These are phyloP conservation scores for Botryotinia narcissicola DNA, from an alignment of 2,329 filamentous ascomycete genomes.

Conservation along the genomic window DNA sequence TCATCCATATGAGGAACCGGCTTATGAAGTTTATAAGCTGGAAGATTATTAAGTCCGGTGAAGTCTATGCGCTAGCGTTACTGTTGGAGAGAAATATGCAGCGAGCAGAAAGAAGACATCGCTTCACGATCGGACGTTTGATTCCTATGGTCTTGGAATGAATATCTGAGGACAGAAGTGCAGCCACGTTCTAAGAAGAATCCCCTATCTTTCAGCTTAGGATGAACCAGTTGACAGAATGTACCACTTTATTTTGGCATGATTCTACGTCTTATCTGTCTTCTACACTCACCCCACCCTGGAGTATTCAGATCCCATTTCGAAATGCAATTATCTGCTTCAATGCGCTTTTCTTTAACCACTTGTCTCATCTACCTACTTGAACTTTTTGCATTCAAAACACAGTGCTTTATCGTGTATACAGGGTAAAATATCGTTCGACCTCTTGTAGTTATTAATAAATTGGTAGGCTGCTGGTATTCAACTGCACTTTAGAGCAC, in stretches of 20 bases:
- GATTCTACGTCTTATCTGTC: not conserved
- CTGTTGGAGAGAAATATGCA: not conserved
- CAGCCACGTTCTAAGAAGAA: not conserved
- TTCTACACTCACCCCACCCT: not conserved
- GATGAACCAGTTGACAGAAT: not conserved
- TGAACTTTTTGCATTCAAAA: not conserved
- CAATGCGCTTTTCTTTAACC: not conserved
- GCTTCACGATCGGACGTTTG: not conserved
- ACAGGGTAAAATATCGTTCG: not conserved
- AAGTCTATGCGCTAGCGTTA: not conserved
- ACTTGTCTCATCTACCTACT: not conserved
- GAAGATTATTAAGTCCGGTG: conserved; percentile 41
- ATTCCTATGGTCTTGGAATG: not conserved
- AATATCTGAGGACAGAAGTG: not conserved
- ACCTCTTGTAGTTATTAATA: not conserved
- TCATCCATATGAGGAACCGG: conserved; percentile 53
- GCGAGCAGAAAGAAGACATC: not conserved
- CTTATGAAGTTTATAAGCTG: conserved; percentile 49
- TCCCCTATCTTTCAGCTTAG: not conserved
- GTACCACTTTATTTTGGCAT: not conserved
- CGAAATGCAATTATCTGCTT: not conserved
- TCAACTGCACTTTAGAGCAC: not conserved
- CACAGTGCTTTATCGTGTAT: not conserved
- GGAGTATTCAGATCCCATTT: not conserved
- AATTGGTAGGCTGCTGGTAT: not conserved